Evolutionary conservation across 441 rosid species (phyloP).

Genomic region (Flueggea neowawraea): DNA sequence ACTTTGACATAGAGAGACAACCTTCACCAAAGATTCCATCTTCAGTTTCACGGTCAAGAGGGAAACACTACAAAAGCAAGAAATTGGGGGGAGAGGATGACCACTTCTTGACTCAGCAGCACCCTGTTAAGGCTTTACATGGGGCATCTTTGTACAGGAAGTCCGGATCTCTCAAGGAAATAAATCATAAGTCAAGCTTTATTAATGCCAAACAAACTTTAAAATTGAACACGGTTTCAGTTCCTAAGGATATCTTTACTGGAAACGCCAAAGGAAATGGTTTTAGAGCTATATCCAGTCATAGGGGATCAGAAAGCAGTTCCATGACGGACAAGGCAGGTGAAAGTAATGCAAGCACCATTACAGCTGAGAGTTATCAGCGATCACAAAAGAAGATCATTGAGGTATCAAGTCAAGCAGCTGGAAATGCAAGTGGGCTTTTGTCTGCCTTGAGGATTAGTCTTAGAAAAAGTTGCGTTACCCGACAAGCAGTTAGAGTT

Average conservation of each 20-base stretch:
- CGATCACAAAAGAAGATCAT: slow-evolving; percentile 21
- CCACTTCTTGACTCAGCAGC: slow-evolving; percentile 19
- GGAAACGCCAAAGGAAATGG: slow-evolving; percentile 15
- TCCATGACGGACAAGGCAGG: slow-evolving; percentile 17
- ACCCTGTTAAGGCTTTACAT: slow-evolving; percentile 29
- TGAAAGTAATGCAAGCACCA: slow-evolving; percentile 30
- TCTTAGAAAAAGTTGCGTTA: slow-evolving; percentile 48
- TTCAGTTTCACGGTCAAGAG: slow-evolving; percentile 64
- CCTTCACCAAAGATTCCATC: slow-evolving; percentile 42
- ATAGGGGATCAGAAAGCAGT: slow-evolving; percentile 11
- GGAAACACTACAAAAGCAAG: slow-evolving; percentile 40
- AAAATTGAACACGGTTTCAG: slow-evolving; percentile 20
- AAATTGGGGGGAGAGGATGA: slow-evolving; percentile 24
- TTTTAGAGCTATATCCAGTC: slow-evolving; percentile 13
- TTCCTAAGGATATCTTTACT: slow-evolving; percentile 21
- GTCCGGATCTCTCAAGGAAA: slow-evolving; percentile 21
- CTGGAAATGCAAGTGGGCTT: slow-evolving; percentile 34
- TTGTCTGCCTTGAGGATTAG: slow-evolving; percentile 32
- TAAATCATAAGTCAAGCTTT: slow-evolving; percentile 31
- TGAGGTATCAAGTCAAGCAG: slow-evolving; percentile 31
- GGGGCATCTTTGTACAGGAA: slow-evolving; percentile 18
- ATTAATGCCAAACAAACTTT: slow-evolving; percentile 29
- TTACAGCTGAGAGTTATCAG: slow-evolving; percentile 33
- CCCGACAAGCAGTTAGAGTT: slow-evolving; percentile 46
- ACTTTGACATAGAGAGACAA: slow-evolving; percentile 19